Conservation (phyloP, 2,329 filamentous ascomycete genomes). For the Thielaviopsis punctulata region DNA sequence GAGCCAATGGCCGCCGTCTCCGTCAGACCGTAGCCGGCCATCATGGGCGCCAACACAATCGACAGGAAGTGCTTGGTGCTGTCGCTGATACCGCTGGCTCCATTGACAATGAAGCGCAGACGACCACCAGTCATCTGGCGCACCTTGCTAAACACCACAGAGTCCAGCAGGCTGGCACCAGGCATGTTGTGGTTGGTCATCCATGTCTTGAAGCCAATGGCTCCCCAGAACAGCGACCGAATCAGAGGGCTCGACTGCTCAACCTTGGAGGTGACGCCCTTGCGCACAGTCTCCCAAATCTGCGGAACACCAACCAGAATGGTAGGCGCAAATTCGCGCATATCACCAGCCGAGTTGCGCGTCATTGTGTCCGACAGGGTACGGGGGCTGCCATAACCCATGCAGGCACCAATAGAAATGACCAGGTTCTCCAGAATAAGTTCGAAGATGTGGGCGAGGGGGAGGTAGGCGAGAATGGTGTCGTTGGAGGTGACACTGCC, state of each 20-base stretch:
- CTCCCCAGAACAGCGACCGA: constrained; percentile 60
- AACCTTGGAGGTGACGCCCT: constrained; percentile 73
- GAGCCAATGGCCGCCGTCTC: constrained; percentile 77
- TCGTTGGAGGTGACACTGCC: constrained; percentile 64
- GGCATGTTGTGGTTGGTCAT: constrained; percentile 43
- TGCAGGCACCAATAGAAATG: constrained; percentile 73
- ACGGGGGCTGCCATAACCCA: constrained; percentile 84
- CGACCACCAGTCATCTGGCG: constrained; percentile 77
- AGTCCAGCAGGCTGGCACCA: constrained; percentile 54
- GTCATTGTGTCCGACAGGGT: constrained; percentile 77
- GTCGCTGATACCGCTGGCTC: constrained; percentile 75
- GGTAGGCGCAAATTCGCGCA: constrained; percentile 77
- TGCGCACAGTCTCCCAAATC: constrained; percentile 94
- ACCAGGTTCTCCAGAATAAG: constrained; percentile 89
- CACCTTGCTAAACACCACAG: constrained; percentile 79
- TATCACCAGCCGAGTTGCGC: constrained; percentile 82
- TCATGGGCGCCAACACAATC: constrained; percentile 84
- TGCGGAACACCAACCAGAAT: constrained; percentile 89
- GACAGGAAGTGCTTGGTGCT: constrained; percentile 84
- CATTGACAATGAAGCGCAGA: constrained; percentile 83
- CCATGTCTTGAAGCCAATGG: constrained; percentile 40
- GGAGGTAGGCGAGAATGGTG: constrained; percentile 73
- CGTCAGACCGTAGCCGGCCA: constrained; percentile 83
- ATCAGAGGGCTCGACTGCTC: constrained; percentile 52
- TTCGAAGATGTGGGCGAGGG: constrained; percentile 89